Conservation (phyloP, 805 yeast genomes). For the Ogataea naganishii region DNA sequence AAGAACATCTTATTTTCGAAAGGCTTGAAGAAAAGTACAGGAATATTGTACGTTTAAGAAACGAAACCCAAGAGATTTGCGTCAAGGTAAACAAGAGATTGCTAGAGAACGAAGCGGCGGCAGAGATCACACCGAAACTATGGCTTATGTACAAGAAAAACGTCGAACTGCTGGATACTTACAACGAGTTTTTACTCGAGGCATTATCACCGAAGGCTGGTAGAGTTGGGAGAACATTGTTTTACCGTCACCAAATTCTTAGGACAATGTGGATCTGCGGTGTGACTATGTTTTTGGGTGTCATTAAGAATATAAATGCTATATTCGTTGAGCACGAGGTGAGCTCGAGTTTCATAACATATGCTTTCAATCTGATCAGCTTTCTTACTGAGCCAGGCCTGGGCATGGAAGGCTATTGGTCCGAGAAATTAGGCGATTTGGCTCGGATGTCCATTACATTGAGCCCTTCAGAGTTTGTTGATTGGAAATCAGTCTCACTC, state of each 20-base stretch:
- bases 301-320: slow-evolving; percentile 63
- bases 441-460: slow-evolving; percentile 84
- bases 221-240: slow-evolving; percentile 69
- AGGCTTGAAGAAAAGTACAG: slow-evolving; percentile 71
- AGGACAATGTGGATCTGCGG: slow-evolving; percentile 84
- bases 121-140: slow-evolving; percentile 49
- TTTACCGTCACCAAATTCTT: slow-evolving; percentile 69
- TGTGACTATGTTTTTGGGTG: slow-evolving; percentile 71
- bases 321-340: slow-evolving; percentile 68
- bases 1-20: slow-evolving; percentile 58
- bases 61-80: slow-evolving; percentile 63
- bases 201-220: slow-evolving; percentile 60
- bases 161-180: slow-evolving; percentile 56
- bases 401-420: slow-evolving; percentile 69
- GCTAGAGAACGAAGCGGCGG: slow-evolving; percentile 31
- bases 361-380: slow-evolving; percentile 55
- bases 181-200: slow-evolving; percentile 62
- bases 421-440: slow-evolving; percentile 77
- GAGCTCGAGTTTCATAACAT: slow-evolving; percentile 64
- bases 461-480: slow-evolving; percentile 70
- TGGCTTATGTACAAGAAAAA: slow-evolving; percentile 69
- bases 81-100: slow-evolving; percentile 47
- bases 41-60: slow-evolving; percentile 57
- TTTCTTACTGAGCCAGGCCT: slow-evolving; percentile 45
- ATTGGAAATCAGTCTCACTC: slow-evolving; percentile 79